phyloP scores from a whole-genome alignment of 306 rosid genomes.

The Cucumis melo region DNA sequence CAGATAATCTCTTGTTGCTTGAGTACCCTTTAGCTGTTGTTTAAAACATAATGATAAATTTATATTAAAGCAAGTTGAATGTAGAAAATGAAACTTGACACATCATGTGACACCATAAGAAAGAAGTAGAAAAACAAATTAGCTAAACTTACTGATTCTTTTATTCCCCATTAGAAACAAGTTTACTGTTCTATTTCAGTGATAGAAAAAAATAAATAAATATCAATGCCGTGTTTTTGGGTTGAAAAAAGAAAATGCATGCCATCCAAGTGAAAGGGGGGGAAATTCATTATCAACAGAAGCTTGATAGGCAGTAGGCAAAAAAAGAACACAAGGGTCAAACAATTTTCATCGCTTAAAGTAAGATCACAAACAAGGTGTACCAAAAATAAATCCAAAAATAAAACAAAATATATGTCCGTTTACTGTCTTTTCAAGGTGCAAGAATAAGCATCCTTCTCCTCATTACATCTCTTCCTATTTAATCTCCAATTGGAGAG shows the following conservation, averaged over 20 bases:
- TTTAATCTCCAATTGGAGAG: too few relatives aligned
- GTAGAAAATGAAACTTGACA: not conserved
- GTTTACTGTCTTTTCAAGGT: too few relatives aligned
- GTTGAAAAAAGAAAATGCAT: not conserved
- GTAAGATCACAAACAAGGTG: not conserved
- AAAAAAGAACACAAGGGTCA: not conserved
- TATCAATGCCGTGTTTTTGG: not conserved
- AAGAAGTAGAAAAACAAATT: not conserved
- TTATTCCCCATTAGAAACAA: not conserved
- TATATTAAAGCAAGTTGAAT: not conserved
- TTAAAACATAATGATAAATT: constrained; percentile 10
- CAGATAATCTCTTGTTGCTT: constrained; percentile 56
- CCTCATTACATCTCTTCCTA: too few relatives aligned
- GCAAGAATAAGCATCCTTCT: too few relatives aligned
- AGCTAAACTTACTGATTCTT: not conserved
- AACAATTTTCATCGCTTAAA: not conserved
- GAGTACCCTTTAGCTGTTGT: constrained; percentile 57
- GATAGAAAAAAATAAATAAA: not conserved
- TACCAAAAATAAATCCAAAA: not conserved
- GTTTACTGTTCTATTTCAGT: not conserved
- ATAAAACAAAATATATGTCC: too few relatives aligned
- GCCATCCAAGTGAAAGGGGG: not conserved
- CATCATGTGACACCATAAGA: not conserved
- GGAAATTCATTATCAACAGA: not conserved
- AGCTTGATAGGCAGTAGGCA: not conserved